Conservation (phyloP, 768 basidiomycete species). For the Austroboletus festivus region DNA sequence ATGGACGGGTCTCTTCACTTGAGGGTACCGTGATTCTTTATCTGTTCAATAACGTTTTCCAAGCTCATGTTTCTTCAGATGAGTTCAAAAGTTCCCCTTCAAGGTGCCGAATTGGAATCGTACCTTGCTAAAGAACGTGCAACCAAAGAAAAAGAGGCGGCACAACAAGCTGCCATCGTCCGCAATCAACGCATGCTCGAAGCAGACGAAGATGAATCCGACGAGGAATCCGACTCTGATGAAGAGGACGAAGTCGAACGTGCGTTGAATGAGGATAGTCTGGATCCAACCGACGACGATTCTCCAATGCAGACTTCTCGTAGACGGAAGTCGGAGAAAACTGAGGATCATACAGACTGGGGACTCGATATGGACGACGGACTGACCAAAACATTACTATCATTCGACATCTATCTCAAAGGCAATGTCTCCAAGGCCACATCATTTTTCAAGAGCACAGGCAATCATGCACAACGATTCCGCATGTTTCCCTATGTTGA, state of each 20-base stretch:
- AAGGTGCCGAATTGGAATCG: constrained; percentile 83
- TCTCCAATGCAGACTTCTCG: constrained; percentile 21
- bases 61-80: constrained; percentile 47
- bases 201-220: constrained; percentile 88
- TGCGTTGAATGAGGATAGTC: constrained; percentile 47
- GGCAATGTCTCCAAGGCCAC: constrained; percentile 89
- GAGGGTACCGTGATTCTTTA: constrained; percentile 43
- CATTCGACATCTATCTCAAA: constrained; percentile 96
- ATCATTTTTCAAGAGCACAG: constrained; percentile 81
- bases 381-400: constrained; percentile 67
- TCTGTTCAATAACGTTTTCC: background rate
- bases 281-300: constrained; percentile 42
- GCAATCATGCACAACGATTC: constrained; percentile 73
- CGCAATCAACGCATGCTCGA: constrained; percentile 88
- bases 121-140: constrained; percentile 73
- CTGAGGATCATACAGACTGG: constrained; percentile 61
- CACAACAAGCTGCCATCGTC: constrained; percentile 78
- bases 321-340: constrained; percentile 47
- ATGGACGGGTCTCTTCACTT: constrained; percentile 69
- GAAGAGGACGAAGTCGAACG: constrained; percentile 58
- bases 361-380: constrained; percentile 74
- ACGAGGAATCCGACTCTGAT: constrained; percentile 62
- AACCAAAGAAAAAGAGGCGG: constrained; percentile 79
- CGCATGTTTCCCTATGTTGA: constrained; percentile 98
- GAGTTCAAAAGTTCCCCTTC: constrained; percentile 83